Base-by-base conservation (phyloP, 345 rosid genomes). In the Clarkia xantiana region DNA sequence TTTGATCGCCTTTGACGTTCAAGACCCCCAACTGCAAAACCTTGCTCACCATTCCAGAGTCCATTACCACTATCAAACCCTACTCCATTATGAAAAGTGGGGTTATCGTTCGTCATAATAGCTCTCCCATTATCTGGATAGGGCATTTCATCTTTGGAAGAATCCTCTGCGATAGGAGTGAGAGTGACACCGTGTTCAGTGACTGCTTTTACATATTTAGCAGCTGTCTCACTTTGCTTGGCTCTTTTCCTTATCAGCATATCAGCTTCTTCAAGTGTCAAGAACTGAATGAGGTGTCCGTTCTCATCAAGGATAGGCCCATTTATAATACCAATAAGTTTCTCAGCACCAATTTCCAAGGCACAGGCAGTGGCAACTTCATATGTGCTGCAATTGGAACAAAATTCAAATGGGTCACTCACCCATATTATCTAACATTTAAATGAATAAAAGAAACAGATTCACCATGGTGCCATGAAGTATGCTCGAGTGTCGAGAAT, bases 351-450 rank as follows among this genome's bases (percentile, higher is more conserved):
- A 62, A 90, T 79, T 29, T 95, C 96, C 57, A 83, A 62, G 47
- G 97, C 97, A 76, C 97, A 90, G 38, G 97, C 95, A 15, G 97
- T 90, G 47, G 97, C 97, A 41, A 90, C 97, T 76, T 90, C 97
- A 54, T 83, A 90, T 41, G 91, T 80, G 79, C 96, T 90, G 84
- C 68, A 58, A 70, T 18, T 14, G 29, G 57, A 18, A 64, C 29
- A 36, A 13, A 11, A 9, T 45, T 47, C 34, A 7, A 29, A 19
- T 16, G 14, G 29, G 22, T 19, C 38, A 20, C 15, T 2, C 10
- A 16, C 5, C 5, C 25, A 22, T 5, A 2, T 5, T 22, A 22
- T 22, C 25, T 22, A 22, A 22, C 25, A 22, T 22, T 22, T 22
- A 2, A 5, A 2, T 22, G 25, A 22, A 22, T 22, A 2, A 2